Base-by-base conservation (phyloP, 139 green algal species). In the Cymbomonas tetramitiformis region DNA sequence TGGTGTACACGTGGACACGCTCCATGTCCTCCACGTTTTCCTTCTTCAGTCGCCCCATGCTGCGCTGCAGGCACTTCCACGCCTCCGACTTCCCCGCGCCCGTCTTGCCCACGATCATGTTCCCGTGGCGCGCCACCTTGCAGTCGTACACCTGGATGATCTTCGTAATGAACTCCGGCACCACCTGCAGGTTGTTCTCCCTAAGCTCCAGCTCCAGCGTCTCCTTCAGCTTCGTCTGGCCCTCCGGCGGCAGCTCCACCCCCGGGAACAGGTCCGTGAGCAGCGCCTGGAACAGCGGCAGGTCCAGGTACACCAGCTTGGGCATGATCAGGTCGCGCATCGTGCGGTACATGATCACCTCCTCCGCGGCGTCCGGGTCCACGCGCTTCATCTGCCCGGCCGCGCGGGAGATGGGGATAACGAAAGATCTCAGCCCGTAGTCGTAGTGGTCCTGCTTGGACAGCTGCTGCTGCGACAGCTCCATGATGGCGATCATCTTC, bases 141-240 rank as follows among this genome's bases (percentile, higher is more conserved):
- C 83, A 91, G 67, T 94, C 82, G 64, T 85, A 90, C 31, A 94
- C 79, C 75, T 93, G 79, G 24, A 88, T 81, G 51, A 93, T 86
- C 74, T 93, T 93, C 23, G 70, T 73, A 8, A 93, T 61, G 52
- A 79, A 90, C 31, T 85, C 77, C 18, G 77, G 69, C 30, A 88
- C 75, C 1, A 85, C 72, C 71, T 92, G 83, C 54, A 93, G 69
- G 32, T 79, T 79, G 26, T 57, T 31, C 6, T 75, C 66, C 1
- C 50, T 60, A n/a, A 91, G 75, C 39, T 90, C 72, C 4, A 63
- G 58, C 60, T 87, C 80, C 25, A 94, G 71, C 2, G 74, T 79
- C 5, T 57, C 51, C 0, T 67, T 49, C 18, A 94, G 75, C 28
- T 51, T 50, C 8, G 73, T 77, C 4, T 67, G 79, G 30, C 83